Evolutionary conservation across 2,329 filamentous ascomycete genomes (phyloP).

Genomic region (Elsinoe fawcettii): DNA sequence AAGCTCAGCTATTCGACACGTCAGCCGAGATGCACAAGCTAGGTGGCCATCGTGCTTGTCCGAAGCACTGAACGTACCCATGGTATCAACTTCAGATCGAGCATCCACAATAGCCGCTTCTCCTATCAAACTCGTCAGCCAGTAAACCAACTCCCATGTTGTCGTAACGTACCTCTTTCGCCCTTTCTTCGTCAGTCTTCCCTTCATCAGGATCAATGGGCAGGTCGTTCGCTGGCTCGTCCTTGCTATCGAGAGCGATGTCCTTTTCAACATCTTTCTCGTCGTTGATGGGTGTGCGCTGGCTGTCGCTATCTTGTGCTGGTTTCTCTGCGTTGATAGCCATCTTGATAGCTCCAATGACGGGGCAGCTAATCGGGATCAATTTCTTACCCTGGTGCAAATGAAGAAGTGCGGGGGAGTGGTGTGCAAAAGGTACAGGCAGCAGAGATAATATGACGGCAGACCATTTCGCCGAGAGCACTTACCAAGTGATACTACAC

Average conservation of each 20-base stretch:
- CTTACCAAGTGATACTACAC: background rate
- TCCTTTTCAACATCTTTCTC: slow-evolving; percentile 20
- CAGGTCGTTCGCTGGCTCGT: slow-evolving; percentile 16
- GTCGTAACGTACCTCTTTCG: slow-evolving; percentile 26
- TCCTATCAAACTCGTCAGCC: slow-evolving; percentile 41
- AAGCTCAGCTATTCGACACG: slow-evolving; percentile 48
- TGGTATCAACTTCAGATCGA: slow-evolving; percentile 55
- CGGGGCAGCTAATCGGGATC: no score
- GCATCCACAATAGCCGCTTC: slow-evolving; percentile 52
- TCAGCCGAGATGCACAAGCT: background rate
- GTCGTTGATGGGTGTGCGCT: slow-evolving; percentile 17
- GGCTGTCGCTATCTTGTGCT: slow-evolving; percentile 6
- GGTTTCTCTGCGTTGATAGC: background rate
- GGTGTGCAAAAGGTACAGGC: background rate
- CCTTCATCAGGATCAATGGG: slow-evolving; percentile 55
- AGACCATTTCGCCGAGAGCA: background rate
- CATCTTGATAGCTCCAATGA: background rate
- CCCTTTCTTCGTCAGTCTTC: slow-evolving; percentile 55
- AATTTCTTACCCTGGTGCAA: background rate
- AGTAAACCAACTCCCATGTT: slow-evolving; percentile 45
- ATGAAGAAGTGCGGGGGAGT: background rate
- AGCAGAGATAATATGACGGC: slow-evolving; percentile 5
- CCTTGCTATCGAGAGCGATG: background rate
- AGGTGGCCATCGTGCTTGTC: no score
- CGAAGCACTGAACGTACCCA: slow-evolving; percentile 34